Percentiles rank a stretch among this genome's conserved stretches.
phyloP scores from a whole-genome alignment of 2,329 filamentous ascomycete genomes.

The Penicillium corylophilum region DNA sequence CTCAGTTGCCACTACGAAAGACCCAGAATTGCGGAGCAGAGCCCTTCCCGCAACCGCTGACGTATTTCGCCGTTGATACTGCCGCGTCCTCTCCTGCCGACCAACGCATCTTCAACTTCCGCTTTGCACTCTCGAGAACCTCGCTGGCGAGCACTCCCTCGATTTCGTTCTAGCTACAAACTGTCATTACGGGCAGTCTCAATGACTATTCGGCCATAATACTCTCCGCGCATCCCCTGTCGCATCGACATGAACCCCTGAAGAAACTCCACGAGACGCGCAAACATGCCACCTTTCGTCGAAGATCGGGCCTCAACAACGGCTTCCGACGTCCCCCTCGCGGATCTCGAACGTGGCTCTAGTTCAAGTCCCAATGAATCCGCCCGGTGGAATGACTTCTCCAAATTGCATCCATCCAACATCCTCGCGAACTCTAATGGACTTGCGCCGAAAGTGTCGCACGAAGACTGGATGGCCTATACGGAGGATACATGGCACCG shows the following conservation, averaged over 20 bases:
- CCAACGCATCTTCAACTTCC: not conserved
- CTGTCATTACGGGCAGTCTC: not conserved
- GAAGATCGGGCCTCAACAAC: slow-evolving; percentile 22
- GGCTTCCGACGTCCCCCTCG: slow-evolving; percentile 28
- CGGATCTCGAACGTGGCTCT: slow-evolving; percentile 29
- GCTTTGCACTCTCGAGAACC: not conserved
- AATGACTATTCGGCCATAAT: not conserved
- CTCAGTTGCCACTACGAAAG: not conserved
- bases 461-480: slow-evolving; percentile 28
- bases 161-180: not conserved
- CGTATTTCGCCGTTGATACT: not conserved
- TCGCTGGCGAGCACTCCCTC: slow-evolving; percentile 9
- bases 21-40: not conserved
- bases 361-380: slow-evolving; percentile 3
- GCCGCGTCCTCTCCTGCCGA: not conserved
- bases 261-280: not conserved
- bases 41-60: not conserved
- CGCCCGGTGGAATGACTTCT: slow-evolving; percentile 25
- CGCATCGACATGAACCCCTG: slow-evolving; percentile 2
- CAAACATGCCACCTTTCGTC: slow-evolving; percentile 14
- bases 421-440: slow-evolving; percentile 20
- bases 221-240: not conserved
- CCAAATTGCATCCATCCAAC: slow-evolving; percentile 26
- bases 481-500: slow-evolving; percentile 23
- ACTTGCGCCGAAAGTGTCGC: slow-evolving; percentile 17